These are phyloP conservation scores for Cadophora gregata DNA, from an alignment of 2,329 filamentous ascomycete species.

Conservation along the genomic window DNA sequence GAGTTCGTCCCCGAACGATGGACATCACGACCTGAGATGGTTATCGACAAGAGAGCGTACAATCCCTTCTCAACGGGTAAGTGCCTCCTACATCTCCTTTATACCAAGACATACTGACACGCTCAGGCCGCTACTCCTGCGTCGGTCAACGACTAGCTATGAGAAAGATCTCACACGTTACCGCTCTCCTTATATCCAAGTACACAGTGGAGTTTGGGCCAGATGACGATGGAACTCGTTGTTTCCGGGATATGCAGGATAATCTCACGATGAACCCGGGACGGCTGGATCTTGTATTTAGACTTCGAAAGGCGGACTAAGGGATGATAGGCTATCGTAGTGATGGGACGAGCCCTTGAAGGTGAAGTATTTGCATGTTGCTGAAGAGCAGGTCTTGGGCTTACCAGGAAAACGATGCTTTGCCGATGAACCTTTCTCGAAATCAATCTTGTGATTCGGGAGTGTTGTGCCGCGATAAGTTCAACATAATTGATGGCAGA, in stretches of 20 bases:
- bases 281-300: slow-evolving; percentile 5
- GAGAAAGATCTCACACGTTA: slow-evolving; percentile 3
- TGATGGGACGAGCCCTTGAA: too few species aligned
- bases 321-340: too few species aligned
- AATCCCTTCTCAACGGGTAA: slow-evolving; percentile 3
- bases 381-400: background rate
- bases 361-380: background rate
- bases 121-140: slow-evolving; percentile 2
- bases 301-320: background rate
- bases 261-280: slow-evolving; percentile 9
- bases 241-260: slow-evolving; percentile 11
- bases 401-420: too few species aligned
- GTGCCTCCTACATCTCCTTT: background rate
- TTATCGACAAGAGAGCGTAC: slow-evolving; percentile 3
- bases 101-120: background rate
- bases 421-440: too few species aligned
- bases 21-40: slow-evolving; percentile 18
- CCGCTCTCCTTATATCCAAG: slow-evolving; percentile 6
- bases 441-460: too few species aligned
- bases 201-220: slow-evolving; percentile 11
- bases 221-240: background rate
- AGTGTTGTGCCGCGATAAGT: too few species aligned
- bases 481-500: too few species aligned
- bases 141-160: slow-evolving; percentile 9
- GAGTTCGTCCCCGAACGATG: slow-evolving; percentile 27